Evolutionary conservation across 208 protist genomes (phyloP).

Genomic region (Naegleria lovaniensis): DNA sequence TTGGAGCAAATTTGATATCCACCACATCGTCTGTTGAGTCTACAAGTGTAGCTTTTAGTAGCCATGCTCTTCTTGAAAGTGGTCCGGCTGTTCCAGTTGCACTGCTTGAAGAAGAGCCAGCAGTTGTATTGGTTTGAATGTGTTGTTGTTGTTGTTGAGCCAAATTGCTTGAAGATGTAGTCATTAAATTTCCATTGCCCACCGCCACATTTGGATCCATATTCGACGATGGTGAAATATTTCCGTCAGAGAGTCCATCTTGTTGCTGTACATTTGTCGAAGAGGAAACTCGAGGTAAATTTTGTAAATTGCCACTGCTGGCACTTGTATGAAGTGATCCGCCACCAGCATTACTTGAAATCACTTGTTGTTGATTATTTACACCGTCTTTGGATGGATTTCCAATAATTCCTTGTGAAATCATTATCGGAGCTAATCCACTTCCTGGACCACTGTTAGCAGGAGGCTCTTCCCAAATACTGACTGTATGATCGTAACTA

Average conservation of each 20-base stretch:
- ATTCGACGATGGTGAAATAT: not conserved
- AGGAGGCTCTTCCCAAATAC: conserved; percentile 64
- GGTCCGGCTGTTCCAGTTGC: not conserved
- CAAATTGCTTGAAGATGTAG: not conserved
- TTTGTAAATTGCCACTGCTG: not conserved
- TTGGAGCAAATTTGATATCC: conserved; percentile 69
- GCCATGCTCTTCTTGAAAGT: conserved; percentile 32
- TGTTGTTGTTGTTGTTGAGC: not conserved
- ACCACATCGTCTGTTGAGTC: conserved; percentile 53
- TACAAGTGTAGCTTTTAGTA: conserved; percentile 48
- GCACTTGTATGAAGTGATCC: no score
- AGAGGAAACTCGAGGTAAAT: not conserved
- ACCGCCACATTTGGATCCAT: not conserved
- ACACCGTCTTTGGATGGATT: not conserved
- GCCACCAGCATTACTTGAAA: not conserved
- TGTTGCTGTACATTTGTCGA: no score
- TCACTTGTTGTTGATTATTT: not conserved
- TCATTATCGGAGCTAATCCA: not conserved
- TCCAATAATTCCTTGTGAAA: not conserved
- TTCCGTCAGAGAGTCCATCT: not conserved
- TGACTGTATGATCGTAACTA: conserved; percentile 61
- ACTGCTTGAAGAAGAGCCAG: not conserved
- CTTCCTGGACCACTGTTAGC: not conserved
- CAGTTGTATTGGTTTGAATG: not conserved
- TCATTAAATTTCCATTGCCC: not conserved